Percentiles rank a stretch among this genome's conserved stretches.
Evolutionary conservation across 2,329 filamentous ascomycete genomes (phyloP).

Genomic region (Ophiostoma ulmi): DNA sequence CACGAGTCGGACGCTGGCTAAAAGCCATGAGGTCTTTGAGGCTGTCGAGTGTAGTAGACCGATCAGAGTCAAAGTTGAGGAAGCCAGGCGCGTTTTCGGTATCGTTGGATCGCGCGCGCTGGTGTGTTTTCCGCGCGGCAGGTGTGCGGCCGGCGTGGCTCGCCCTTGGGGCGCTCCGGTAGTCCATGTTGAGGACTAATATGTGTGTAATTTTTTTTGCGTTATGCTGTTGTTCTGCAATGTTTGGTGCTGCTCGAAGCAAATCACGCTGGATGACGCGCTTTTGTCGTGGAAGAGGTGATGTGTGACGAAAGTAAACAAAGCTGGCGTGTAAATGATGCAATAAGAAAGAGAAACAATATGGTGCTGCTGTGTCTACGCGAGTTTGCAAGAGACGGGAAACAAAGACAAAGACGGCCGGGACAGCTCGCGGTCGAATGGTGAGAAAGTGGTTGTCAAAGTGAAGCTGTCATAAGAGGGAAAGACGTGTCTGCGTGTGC

Average conservation of each 20-base stretch:
- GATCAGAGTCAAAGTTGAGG: constrained; percentile 27
- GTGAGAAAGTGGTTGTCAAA: not conserved
- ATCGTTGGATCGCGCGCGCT: constrained; percentile 10
- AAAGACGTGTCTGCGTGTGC: constrained; percentile 22
- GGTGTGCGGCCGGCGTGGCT: constrained; percentile 18
- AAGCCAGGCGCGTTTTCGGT: constrained; percentile 10
- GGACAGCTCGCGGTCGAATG: not conserved
- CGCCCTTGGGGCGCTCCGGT: constrained; percentile 18
- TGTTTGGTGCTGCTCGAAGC: not conserved
- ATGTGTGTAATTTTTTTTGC: not conserved
- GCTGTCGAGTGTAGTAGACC: constrained; percentile 26
- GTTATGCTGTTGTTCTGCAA: not conserved
- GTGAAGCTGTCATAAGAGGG: constrained; percentile 15
- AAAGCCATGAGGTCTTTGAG: constrained; percentile 27
- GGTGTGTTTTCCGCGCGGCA: constrained; percentile 16
- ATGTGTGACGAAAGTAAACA: constrained; percentile 23
- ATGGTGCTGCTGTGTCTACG: not conserved
- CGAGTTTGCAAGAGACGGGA: not conserved
- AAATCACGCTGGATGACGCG: constrained; percentile 18
- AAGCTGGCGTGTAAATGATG: constrained; percentile 19
- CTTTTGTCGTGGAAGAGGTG: not conserved
- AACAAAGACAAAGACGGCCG: not conserved
- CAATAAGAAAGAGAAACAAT: constrained; percentile 2
- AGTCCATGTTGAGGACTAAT: constrained; percentile 20
- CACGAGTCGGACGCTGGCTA: constrained; percentile 20